phyloP scores from a whole-genome alignment of 208 protist species.

The Spongospora subterranea region DNA sequence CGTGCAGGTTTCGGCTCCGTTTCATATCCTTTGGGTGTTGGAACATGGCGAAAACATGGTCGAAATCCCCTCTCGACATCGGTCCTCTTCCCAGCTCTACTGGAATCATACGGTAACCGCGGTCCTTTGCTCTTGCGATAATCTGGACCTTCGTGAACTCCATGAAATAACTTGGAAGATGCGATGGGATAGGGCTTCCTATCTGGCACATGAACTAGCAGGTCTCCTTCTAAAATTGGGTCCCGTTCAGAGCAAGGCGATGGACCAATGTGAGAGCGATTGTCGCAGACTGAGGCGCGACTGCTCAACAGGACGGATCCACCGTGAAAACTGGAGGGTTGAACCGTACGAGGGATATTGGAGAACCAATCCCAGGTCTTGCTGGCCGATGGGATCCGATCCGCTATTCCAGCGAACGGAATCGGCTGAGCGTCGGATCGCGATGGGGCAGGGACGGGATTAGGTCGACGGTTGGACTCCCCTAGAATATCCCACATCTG shows the following conservation, averaged over 20 bases:
- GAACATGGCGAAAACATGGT: constrained; percentile 14
- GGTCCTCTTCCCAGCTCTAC: background rate
- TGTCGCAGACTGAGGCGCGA: background rate
- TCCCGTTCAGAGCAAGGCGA: background rate
- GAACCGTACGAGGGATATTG: background rate
- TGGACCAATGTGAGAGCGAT: no score
- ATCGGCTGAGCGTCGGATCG: background rate
- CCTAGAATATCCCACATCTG: constrained; percentile 5
- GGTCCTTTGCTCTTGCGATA: background rate
- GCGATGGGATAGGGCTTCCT: background rate
- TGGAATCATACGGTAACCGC: background rate
- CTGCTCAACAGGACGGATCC: background rate
- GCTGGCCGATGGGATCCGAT: background rate
- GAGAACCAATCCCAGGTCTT: constrained; percentile 37
- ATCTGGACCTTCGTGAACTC: background rate
- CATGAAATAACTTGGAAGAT: background rate
- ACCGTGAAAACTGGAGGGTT: background rate
- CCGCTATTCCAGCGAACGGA: background rate
- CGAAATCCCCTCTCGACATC: background rate
- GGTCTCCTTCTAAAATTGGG: constrained; percentile 44
- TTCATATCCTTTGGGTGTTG: background rate
- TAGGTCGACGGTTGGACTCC: background rate
- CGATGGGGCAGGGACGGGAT: background rate
- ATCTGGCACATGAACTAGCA: background rate
- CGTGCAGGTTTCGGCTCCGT: background rate